Conservation (phyloP, 768 basidiomycete species). For the Tubosaeta brunneosetosa region DNA sequence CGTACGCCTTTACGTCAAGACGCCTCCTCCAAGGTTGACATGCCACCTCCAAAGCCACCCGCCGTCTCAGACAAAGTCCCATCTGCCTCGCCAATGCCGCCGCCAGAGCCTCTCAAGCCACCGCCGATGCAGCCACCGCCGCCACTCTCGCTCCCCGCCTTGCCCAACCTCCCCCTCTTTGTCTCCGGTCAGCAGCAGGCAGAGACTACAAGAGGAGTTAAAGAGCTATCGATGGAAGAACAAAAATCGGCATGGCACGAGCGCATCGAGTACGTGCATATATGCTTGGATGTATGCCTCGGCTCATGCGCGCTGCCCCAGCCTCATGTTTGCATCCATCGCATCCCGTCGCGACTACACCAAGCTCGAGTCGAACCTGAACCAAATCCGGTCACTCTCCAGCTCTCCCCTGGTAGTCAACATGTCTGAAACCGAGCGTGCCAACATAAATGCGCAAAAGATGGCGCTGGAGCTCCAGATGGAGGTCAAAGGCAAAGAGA, state of each 20-base stretch:
- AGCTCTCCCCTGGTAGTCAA: constrained; percentile 19
- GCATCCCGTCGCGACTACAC: constrained; percentile 29
- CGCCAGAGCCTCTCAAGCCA: constrained; percentile 14
- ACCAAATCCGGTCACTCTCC: constrained; percentile 22
- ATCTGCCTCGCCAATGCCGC: not conserved
- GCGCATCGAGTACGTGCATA: constrained; percentile 36
- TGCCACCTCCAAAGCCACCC: constrained; percentile 2
- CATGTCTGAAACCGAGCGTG: constrained; percentile 25
- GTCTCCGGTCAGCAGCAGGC: constrained; percentile 8
- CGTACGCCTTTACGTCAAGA: constrained; percentile 5
- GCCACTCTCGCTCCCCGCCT: constrained; percentile 13
- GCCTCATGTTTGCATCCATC: constrained; percentile 35
- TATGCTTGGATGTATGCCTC: not conserved
- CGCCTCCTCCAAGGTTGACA: not conserved
- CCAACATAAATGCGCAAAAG: constrained; percentile 22
- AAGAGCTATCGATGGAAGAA: constrained; percentile 32
- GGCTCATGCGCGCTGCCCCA: constrained; percentile 12
- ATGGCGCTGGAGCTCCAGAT: constrained; percentile 18
- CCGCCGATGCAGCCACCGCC: constrained; percentile 19
- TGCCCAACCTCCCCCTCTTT: constrained; percentile 21
- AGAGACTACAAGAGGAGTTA: constrained; percentile 4
- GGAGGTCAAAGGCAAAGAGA: constrained; percentile 30
- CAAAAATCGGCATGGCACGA: constrained; percentile 37
- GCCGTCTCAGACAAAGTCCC: not conserved
- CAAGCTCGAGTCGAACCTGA: constrained; percentile 32